Evolutionary conservation across 2,329 filamentous ascomycete genomes (phyloP), one percentile per base, ranked within the genome.

Genomic region (Colletotrichum musae): DNA sequence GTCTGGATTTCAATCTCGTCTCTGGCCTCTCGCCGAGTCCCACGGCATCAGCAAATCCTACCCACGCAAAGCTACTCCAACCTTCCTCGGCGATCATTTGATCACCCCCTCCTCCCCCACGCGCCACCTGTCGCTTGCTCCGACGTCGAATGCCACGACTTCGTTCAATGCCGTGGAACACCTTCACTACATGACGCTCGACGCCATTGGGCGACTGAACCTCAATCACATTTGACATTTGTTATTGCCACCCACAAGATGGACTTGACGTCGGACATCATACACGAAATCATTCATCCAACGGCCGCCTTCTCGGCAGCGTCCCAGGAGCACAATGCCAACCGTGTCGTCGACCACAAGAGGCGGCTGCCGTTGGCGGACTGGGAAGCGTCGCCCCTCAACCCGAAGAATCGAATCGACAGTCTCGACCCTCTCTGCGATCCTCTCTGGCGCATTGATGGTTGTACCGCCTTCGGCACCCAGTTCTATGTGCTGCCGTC

Each of bases 321-420:
- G 32, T n/a, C 47, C 15, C 43, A 13, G 21, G 13, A 9, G 18
- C 50, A 41, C 5, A 41, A 26, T 16, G 26, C 32, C 36, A 48
- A 56, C 18, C 26, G 32, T 43, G 57, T 52, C 58, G 21, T 28
- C 47, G 50, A 39, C 56, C 39, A 48, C 26, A 15, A 56, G 56
- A 9, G 36, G 7, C 41, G 59, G 62, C 64, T 45, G 13, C 50
- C 18, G 15, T 26, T 62, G 18, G 56, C 53, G 36, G 58, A 73
- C 15, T 90, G 88, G 88, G 75, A 77, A 13, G 70, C 75, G 3
- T 90, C 88, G 5, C 77, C 80, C 48, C 79, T 90, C 50, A 91
- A 91, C 71, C 88, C 88, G 7, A 89, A 88, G 75, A 90, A 89
- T 73, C 83, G 88, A 68, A 86, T 90, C 74, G 83, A 90, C 74